A percentile compares a stretch with the other conserved stretches of the same genome.
These are phyloP conservation scores for Diaporthe vexans DNA, from an alignment of 2,329 filamentous ascomycete genomes.

Conservation along the genomic window DNA sequence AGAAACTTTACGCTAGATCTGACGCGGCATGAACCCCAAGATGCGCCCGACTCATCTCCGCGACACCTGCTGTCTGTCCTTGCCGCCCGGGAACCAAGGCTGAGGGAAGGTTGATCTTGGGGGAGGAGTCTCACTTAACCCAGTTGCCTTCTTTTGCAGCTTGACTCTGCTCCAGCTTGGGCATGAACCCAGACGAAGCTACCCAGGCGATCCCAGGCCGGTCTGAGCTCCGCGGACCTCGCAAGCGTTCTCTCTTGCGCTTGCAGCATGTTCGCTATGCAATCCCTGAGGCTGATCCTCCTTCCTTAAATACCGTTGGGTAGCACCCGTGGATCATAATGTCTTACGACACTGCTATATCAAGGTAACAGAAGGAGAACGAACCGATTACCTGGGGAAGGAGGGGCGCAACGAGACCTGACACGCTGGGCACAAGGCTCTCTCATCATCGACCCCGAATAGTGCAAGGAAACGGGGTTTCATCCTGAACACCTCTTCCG, in stretches of 20 bases:
- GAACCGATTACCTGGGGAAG: background rate
- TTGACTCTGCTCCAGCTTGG: background rate
- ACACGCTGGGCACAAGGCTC: constrained; percentile 6
- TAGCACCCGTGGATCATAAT: constrained; percentile 21
- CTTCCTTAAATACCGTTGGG: constrained; percentile 22
- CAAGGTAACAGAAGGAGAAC: background rate
- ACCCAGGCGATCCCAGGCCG: background rate
- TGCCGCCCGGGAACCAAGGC: constrained; percentile 15
- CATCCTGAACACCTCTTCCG: constrained; percentile 1
- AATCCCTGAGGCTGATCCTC: constrained; percentile 5
- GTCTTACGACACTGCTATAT: constrained; percentile 8
- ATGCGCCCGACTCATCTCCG: constrained; percentile 34
- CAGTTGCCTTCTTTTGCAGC: background rate
- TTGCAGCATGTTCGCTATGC: constrained; percentile 4
- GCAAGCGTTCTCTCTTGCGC: constrained; percentile 12
- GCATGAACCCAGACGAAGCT: background rate
- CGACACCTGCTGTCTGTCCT: constrained; percentile 27
- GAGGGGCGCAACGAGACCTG: constrained; percentile 5
- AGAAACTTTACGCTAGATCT: constrained; percentile 27
- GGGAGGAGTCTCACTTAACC: background rate
- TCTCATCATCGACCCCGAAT: background rate
- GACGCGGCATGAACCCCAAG: constrained; percentile 32
- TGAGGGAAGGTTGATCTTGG: background rate
- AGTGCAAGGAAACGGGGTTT: constrained; percentile 5
- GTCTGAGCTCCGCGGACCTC: background rate